phyloP scores from a whole-genome alignment of 345 rosid species.

The Populus pruinosa region DNA sequence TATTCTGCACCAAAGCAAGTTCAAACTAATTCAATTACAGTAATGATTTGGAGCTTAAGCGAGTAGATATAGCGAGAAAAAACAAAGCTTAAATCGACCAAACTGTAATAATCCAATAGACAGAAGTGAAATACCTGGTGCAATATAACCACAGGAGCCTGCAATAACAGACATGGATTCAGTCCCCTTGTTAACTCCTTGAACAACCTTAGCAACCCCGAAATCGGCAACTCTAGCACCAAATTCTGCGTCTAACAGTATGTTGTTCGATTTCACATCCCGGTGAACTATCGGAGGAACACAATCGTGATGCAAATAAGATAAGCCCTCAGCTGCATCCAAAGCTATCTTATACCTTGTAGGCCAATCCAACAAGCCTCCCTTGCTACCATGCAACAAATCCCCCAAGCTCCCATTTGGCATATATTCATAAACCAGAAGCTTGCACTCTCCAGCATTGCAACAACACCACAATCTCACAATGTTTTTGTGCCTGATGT shows the following conservation, averaged over 20 bases:
- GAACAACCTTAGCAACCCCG: conserved; percentile 80
- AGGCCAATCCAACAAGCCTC: conserved; percentile 60
- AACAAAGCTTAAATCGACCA: background rate
- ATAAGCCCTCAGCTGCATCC: conserved; percentile 85
- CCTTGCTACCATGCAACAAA: conserved; percentile 53
- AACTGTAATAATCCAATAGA: background rate
- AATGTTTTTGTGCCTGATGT: conserved; percentile 81
- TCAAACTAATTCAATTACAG: background rate
- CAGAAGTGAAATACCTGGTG: conserved; percentile 60
- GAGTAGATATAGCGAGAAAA: background rate
- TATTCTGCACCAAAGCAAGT: conserved; percentile 52
- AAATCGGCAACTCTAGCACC: conserved; percentile 85
- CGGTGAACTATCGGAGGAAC: conserved; percentile 92
- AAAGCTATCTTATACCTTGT: conserved; percentile 65
- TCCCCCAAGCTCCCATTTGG: conserved; percentile 88
- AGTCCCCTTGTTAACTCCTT: conserved; percentile 37
- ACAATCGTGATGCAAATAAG: conserved; percentile 88
- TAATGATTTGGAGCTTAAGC: background rate
- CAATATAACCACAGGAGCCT: conserved; percentile 91
- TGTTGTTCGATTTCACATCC: conserved; percentile 85
- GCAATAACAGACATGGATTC: conserved; percentile 83
- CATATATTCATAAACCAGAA: conserved; percentile 90
- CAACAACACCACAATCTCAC: conserved; percentile 89
- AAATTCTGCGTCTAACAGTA: conserved; percentile 65
- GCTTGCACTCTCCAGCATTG: conserved; percentile 51